Conservation (phyloP, 2,329 filamentous ascomycete genomes). For the Hansfordia pulvinata region DNA sequence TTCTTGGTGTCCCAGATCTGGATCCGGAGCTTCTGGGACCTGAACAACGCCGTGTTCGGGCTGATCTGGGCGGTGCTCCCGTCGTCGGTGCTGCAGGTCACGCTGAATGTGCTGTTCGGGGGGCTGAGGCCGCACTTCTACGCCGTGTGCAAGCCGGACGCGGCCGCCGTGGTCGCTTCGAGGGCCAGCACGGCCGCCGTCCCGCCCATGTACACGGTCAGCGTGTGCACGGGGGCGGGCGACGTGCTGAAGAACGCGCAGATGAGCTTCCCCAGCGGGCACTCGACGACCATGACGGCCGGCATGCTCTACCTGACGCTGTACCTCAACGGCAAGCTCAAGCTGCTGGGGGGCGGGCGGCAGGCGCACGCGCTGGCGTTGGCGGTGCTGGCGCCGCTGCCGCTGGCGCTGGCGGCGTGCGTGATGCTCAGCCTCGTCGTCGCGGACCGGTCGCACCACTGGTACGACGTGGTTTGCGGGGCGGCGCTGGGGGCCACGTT, state of each 20-base stretch:
- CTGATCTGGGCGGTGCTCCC: slow-evolving; percentile 44
- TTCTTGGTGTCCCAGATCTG: slow-evolving; percentile 44
- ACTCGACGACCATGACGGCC: slow-evolving; percentile 51
- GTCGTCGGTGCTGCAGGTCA: slow-evolving; percentile 50
- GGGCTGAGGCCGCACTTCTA: slow-evolving; percentile 52
- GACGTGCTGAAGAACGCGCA: slow-evolving; percentile 44
- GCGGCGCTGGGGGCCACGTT: slow-evolving; percentile 47
- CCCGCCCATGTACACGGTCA: slow-evolving; percentile 49
- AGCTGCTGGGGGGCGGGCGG: slow-evolving; percentile 54
- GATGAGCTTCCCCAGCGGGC: slow-evolving; percentile 55
- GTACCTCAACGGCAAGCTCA: slow-evolving; percentile 60
- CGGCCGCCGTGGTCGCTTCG: slow-evolving; percentile 17
- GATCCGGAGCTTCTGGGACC: slow-evolving; percentile 41
- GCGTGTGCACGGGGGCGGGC: slow-evolving; percentile 44
- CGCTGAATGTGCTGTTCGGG: slow-evolving; percentile 53
- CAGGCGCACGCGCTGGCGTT: slow-evolving; percentile 58
- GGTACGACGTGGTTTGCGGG: slow-evolving; percentile 56
- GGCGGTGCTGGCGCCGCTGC: slow-evolving; percentile 40
- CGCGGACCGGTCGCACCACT: slow-evolving; percentile 54
- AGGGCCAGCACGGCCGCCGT: slow-evolving; percentile 23
- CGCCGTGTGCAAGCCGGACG: slow-evolving; percentile 45
- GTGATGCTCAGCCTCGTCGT: slow-evolving; percentile 48
- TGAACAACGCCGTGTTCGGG: slow-evolving; percentile 49
- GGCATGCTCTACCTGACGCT: slow-evolving; percentile 51
- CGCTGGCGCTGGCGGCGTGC: slow-evolving; percentile 44